A percentile compares a stretch with the other conserved stretches of the same genome.
Evolutionary conservation across 805 yeast genomes (phyloP).

Genomic region (Naumovozyma baii): DNA sequence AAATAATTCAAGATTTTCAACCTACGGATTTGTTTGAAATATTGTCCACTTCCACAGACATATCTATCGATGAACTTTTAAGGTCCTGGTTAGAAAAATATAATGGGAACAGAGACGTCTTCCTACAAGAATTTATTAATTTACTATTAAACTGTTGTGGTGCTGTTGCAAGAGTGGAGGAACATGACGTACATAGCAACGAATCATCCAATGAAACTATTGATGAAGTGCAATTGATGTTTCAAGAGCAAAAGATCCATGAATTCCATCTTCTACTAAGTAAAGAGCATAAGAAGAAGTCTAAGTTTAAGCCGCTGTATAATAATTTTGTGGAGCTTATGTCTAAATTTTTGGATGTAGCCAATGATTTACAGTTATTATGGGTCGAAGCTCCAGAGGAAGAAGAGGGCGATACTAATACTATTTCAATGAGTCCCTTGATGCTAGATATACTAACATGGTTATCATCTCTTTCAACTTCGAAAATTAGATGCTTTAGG

Average conservation of each 20-base stretch:
- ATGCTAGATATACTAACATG: slow-evolving; percentile 54
- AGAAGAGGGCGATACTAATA: slow-evolving; percentile 23
- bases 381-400: slow-evolving; percentile 29
- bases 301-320: slow-evolving; percentile 38
- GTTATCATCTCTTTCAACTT: slow-evolving; percentile 64
- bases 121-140: slow-evolving; percentile 58
- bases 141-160: slow-evolving; percentile 65
- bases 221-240: slow-evolving; percentile 57
- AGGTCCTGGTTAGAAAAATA: slow-evolving; percentile 51
- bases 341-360: slow-evolving; percentile 37
- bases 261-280: slow-evolving; percentile 60
- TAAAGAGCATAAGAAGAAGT: slow-evolving; percentile 35
- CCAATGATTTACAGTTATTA: slow-evolving; percentile 55
- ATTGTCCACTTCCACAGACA: slow-evolving; percentile 38
- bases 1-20: slow-evolving; percentile 35
- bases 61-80: slow-evolving; percentile 43
- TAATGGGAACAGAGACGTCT: slow-evolving; percentile 33
- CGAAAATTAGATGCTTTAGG: slow-evolving; percentile 62
- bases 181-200: slow-evolving; percentile 63
- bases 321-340: slow-evolving; percentile 49
- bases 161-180: slow-evolving; percentile 52
- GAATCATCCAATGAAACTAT: slow-evolving; percentile 68
- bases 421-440: slow-evolving; percentile 27
- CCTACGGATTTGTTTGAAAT: slow-evolving; percentile 44
- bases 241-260: slow-evolving; percentile 50